These are phyloP conservation scores for Botryotinia convoluta DNA, from an alignment of 2,329 filamentous ascomycete genomes.

Conservation along the genomic window DNA sequence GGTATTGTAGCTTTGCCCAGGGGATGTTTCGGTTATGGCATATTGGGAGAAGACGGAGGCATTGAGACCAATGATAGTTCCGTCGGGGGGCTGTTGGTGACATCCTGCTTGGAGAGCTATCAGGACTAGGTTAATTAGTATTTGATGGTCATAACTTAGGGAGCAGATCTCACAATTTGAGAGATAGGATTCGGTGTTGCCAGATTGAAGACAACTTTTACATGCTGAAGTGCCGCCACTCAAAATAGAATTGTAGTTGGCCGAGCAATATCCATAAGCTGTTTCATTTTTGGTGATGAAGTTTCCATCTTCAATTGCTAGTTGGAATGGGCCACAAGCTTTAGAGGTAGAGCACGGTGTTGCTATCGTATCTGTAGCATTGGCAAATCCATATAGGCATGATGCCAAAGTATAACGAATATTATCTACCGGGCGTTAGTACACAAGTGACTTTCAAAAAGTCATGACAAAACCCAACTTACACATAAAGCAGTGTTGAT, in stretches of 20 bases:
- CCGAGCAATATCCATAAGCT: constrained; percentile 34
- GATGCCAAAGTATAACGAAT: constrained; percentile 33
- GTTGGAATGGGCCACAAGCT: constrained; percentile 31
- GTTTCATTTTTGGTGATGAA: constrained; percentile 25
- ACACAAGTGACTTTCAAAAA: background rate
- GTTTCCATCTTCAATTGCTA: constrained; percentile 31
- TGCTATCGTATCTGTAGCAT: constrained; percentile 27
- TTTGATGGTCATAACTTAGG: background rate
- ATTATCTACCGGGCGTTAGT: constrained; percentile 31
- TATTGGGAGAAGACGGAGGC: constrained; percentile 32
- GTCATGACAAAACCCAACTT: constrained; percentile 20
- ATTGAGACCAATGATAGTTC: constrained; percentile 30
- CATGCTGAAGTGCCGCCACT: constrained; percentile 20
- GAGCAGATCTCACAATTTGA: constrained; percentile 26
- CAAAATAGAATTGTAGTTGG: constrained; percentile 27
- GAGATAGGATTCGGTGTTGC: constrained; percentile 23
- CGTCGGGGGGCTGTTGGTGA: constrained; percentile 28
- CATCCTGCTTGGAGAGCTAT: constrained; percentile 30
- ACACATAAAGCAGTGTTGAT: constrained; percentile 37
- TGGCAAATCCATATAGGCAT: constrained; percentile 33
- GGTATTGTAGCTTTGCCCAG: constrained; percentile 22
- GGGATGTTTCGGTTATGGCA: constrained; percentile 28
- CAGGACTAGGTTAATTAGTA: background rate
- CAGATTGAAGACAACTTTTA: constrained; percentile 23
- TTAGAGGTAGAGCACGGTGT: constrained; percentile 31